Percentiles rank a stretch among this genome's conserved stretches.
Conservation (phyloP, 805 yeast species). For the Barnettozyma pratensis region DNA sequence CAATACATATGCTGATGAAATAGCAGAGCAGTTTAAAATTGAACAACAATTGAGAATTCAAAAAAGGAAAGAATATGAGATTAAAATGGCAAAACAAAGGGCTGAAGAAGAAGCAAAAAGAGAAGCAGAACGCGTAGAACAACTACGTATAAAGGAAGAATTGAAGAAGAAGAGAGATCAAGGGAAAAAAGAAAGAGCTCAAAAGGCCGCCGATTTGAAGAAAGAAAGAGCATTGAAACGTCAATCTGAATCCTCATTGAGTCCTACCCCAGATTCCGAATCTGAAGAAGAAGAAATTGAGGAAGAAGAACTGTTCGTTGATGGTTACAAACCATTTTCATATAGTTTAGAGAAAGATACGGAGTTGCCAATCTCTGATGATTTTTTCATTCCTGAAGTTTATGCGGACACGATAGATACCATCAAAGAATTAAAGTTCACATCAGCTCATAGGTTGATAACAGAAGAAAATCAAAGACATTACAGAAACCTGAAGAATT, state of each 20-base stretch:
- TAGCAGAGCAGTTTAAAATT: not conserved
- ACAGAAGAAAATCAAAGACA: conserved; percentile 15
- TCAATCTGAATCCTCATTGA: not conserved
- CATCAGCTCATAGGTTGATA: conserved; percentile 15
- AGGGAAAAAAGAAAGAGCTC: conserved; percentile 3
- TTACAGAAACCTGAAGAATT: conserved; percentile 27
- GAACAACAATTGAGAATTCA: not conserved
- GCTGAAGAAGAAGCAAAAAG: not conserved
- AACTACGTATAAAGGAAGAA: conserved; percentile 2
- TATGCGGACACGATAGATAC: conserved; percentile 13
- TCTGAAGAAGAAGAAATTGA: conserved; percentile 1
- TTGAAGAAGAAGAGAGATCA: not conserved
- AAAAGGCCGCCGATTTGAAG: not conserved
- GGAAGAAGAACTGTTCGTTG: conserved; percentile 6
- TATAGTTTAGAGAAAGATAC: conserved; percentile 15
- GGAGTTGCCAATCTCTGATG: conserved; percentile 19
- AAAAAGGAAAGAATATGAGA: conserved; percentile 1
- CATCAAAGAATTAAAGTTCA: conserved; percentile 17
- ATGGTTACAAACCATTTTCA: conserved; percentile 23
- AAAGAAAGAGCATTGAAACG: not conserved
- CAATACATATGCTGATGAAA: conserved; percentile 5
- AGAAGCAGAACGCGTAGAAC: conserved; percentile 3
- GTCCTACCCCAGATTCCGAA: conserved; percentile 1
- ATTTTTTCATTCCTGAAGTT: conserved; percentile 31
- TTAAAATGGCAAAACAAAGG: conserved; percentile 1